Evolutionary conservation across 2,329 filamentous ascomycete species (phyloP).

Genomic region (Fusarium redolens): DNA sequence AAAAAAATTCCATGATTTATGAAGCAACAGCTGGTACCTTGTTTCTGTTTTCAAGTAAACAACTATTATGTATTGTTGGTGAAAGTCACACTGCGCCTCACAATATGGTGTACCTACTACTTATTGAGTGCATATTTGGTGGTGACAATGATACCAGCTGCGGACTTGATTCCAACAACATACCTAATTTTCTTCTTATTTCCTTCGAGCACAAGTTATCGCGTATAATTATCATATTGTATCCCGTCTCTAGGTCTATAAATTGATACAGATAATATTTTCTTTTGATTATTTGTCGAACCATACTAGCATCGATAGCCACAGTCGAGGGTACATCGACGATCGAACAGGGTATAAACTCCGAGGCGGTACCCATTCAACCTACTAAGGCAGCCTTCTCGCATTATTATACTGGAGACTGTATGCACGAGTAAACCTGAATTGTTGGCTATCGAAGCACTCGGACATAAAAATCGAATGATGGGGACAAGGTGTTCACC

Average conservation of each 20-base stretch:
- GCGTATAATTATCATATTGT: no score
- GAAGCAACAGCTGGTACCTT: background rate
- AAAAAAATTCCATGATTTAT: background rate
- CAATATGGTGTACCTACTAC: no score
- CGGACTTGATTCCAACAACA: background rate
- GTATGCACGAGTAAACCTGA: background rate
- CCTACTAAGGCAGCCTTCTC: background rate
- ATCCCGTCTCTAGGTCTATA: background rate
- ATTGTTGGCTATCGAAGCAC: conserved; percentile 25
- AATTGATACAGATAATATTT: background rate
- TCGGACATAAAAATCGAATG: conserved; percentile 29
- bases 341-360: conserved; percentile 6
- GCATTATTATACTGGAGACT: background rate
- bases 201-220: no score
- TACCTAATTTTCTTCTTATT: background rate
- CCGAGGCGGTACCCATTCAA: background rate
- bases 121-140: background rate
- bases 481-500: background rate
- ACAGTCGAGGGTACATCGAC: background rate
- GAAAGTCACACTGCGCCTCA: background rate
- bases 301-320: background rate
- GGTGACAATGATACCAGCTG: background rate
- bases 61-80: background rate
- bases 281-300: background rate
- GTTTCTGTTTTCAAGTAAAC: background rate